Evolutionary conservation across 768 basidiomycete species (phyloP).

Genomic region (Clitopilus hobsonii): DNA sequence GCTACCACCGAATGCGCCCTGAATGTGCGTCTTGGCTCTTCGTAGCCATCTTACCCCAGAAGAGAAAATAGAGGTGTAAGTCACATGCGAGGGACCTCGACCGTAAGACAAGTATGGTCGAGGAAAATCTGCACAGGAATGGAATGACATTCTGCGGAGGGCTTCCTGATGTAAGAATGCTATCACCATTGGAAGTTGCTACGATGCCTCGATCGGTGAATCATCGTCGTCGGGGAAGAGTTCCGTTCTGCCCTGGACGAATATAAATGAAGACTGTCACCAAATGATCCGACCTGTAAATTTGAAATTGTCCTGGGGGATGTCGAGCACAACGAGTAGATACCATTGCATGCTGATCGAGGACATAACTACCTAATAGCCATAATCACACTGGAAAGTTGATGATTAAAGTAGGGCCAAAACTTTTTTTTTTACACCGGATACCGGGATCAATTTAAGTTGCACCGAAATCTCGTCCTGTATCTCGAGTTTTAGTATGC

Average conservation of each 20-base stretch:
- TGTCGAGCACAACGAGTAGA: background rate
- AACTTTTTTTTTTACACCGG: too few relatives aligned
- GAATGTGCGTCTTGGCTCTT: too few relatives aligned
- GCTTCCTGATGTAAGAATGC: background rate
- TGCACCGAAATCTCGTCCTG: too few relatives aligned
- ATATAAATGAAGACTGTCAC: background rate
- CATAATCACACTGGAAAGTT: too few relatives aligned
- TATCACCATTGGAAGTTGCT: background rate
- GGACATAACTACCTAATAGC: background rate
- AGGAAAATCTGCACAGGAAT: background rate
- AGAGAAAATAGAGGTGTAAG: background rate
- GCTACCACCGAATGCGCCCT: background rate
- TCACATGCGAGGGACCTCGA: background rate
- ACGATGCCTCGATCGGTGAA: background rate
- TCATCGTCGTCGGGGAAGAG: background rate
- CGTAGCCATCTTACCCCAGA: too few relatives aligned
- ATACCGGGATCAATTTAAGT: too few relatives aligned
- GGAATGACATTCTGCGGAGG: background rate
- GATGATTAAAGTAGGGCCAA: too few relatives aligned
- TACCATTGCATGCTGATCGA: background rate
- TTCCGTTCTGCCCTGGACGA: background rate
- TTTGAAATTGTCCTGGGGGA: background rate
- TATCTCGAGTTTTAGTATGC: too few relatives aligned
- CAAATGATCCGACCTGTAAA: background rate
- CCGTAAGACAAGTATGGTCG: too few relatives aligned